Base-by-base conservation (phyloP, 2,329 filamentous ascomycete genomes). In the Ophiostoma montium region DNA sequence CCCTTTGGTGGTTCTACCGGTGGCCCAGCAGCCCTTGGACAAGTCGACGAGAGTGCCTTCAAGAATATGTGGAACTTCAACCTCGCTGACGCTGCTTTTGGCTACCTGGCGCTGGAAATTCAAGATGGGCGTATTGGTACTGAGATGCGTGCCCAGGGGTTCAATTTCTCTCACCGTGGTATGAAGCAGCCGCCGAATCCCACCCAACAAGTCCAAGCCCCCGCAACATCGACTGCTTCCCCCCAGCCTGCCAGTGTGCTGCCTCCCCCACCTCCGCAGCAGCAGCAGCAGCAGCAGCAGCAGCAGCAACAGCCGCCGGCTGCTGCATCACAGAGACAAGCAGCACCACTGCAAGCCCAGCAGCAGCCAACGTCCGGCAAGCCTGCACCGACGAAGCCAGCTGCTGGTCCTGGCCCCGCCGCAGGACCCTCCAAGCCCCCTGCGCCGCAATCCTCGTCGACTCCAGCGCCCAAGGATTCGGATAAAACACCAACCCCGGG, bases 61-160 rank as follows among this genome's bases (percentile, higher is more conserved):
- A 98, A 98, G 73, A 98, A 98, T 65, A 96, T 96, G 92, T 98
- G 92, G 92, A 98, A 98, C 67, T 98, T 98, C 70, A 96, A 96
- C 65, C 68, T 98, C 56, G 92, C 92, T 30, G 92, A 98, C 70
- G 92, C 92, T 49, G 90, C 92, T 18, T 98, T 96, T 63, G 92
- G 92, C 53, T 98, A 88, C 74, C 74, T 98, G 47, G 88, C 96
- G 15, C 69, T 98, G 51, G 92, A 98, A 64, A 83, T 98, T 52
- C 92, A 98, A 62, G 86, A 88, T 61, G 92, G 92, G 47, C 82
- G 92, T 39, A 96, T 98, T 58, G 92, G 89, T 43, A 98, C 92
- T 0, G 92, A 98, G 68, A 98, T 98, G 92, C 82, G 88, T 55
- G 92, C 92, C 19, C 92, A 98, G 62, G 92, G 92, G 38, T 98